These are phyloP conservation scores for Fusarium devonianum DNA, from an alignment of 2,329 filamentous ascomycete genomes.

Conservation along the genomic window DNA sequence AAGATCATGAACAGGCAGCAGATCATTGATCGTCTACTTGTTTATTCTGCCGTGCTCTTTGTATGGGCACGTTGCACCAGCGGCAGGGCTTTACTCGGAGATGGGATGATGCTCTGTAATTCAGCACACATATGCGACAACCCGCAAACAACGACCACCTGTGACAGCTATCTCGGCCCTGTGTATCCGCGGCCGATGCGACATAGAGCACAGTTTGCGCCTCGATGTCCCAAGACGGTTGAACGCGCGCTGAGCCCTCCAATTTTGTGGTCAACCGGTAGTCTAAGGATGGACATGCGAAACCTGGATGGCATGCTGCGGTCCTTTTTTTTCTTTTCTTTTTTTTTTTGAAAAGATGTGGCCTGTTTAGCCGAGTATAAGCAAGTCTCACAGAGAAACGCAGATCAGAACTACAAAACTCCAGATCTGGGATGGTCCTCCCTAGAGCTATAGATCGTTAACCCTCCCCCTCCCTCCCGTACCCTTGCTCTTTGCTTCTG, in stretches of 20 bases:
- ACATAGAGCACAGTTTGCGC: constrained; percentile 24
- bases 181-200: constrained; percentile 10
- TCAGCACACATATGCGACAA: constrained; percentile 32
- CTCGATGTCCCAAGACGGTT: constrained; percentile 14
- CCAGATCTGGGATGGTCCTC: constrained; percentile 5
- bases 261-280: not conserved
- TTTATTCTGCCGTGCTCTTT: constrained; percentile 2
- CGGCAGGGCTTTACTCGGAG: constrained; percentile 1
- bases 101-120: constrained; percentile 19
- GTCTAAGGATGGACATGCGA: constrained; percentile 9
- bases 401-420: constrained; percentile 11
- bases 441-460: not conserved
- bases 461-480: not conserved
- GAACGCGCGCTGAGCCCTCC: not conserved
- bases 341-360: no score
- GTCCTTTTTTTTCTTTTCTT: no score
- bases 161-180: constrained; percentile 8
- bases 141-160: constrained; percentile 12
- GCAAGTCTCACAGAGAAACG: not conserved
- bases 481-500: not conserved
- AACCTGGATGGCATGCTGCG: no score
- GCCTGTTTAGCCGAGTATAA: not conserved
- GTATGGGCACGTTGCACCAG: not conserved
- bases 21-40: not conserved
- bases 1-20: not conserved